Evolutionary conservation across 2,329 filamentous ascomycete genomes (phyloP).

Genomic region (Alternaria brassicae): DNA sequence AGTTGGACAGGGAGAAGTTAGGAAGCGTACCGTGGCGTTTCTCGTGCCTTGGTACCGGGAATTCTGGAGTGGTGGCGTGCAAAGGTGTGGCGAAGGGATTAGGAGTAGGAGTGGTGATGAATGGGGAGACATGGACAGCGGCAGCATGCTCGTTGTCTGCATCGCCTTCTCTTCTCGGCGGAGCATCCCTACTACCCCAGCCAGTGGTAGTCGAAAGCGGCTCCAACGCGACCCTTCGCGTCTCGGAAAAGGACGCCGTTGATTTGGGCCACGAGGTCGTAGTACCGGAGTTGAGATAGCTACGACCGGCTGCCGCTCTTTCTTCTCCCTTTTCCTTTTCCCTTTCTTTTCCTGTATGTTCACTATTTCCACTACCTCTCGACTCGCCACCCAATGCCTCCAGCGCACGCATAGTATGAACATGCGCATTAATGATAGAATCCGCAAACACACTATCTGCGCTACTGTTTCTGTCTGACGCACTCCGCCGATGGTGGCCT

Average conservation of each 20-base stretch:
- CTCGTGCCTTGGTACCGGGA: not conserved
- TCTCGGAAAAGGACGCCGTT: conserved; percentile 22
- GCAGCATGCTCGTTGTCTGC: not conserved
- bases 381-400: conserved; percentile 30
- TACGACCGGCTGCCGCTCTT: not conserved
- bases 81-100: not conserved
- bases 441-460: conserved; percentile 34
- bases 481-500: conserved; percentile 23
- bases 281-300: conserved; percentile 12
- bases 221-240: conserved; percentile 25
- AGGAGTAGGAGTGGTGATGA: no score
- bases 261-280: conserved; percentile 15
- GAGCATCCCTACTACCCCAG: no score
- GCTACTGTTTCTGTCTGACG: not conserved
- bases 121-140: not conserved
- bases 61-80: not conserved
- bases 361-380: conserved; percentile 7
- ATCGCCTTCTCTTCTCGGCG: not conserved
- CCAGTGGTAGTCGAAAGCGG: conserved; percentile 4
- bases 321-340: not conserved
- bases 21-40: not conserved
- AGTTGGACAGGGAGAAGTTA: not conserved
- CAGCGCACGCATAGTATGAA: conserved; percentile 38
- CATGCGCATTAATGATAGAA: conserved; percentile 41
- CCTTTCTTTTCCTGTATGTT: no score